A percentile compares a stretch with the other conserved stretches of the same genome.
phyloP scores from a whole-genome alignment of 805 yeast species.

The Candida vaughaniae region DNA sequence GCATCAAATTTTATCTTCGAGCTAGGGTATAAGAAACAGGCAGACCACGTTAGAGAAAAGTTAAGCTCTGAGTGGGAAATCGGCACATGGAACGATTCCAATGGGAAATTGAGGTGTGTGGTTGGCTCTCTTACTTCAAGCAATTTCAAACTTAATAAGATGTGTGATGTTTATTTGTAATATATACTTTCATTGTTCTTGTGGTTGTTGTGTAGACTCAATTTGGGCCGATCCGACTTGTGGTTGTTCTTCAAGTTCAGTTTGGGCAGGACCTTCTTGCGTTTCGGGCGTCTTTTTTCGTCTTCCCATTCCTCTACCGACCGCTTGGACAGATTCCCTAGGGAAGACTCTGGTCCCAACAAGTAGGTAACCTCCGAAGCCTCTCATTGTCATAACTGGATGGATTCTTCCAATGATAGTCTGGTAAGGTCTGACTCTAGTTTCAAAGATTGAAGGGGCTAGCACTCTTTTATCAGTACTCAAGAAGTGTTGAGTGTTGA shows the following conservation, averaged over 20 bases:
- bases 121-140: constrained; percentile 52
- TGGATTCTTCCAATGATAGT: constrained; percentile 92
- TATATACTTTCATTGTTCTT: background rate
- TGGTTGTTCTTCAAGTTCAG: background rate
- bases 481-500: constrained; percentile 71
- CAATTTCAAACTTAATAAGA: constrained; percentile 3
- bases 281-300: constrained; percentile 1
- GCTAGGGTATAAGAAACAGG: constrained; percentile 65
- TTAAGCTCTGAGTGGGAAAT: constrained; percentile 44
- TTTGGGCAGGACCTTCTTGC: background rate
- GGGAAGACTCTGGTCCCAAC: constrained; percentile 81
- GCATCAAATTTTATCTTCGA: constrained; percentile 73
- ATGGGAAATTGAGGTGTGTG: constrained; percentile 56
- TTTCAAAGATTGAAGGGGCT: constrained; percentile 80
- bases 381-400: constrained; percentile 90
- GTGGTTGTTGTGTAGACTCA: background rate
- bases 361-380: constrained; percentile 87
- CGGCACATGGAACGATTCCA: constrained; percentile 51
- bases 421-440: constrained; percentile 83
- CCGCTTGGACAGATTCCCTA: constrained; percentile 56
- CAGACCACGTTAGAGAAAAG: constrained; percentile 32
- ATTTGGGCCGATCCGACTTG: background rate
- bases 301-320: constrained; percentile 53
- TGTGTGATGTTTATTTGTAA: constrained; percentile 10
- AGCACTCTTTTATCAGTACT: constrained; percentile 66